These are phyloP conservation scores for Aciculosporium take DNA, from an alignment of 2,329 filamentous ascomycete species.

Conservation along the genomic window DNA sequence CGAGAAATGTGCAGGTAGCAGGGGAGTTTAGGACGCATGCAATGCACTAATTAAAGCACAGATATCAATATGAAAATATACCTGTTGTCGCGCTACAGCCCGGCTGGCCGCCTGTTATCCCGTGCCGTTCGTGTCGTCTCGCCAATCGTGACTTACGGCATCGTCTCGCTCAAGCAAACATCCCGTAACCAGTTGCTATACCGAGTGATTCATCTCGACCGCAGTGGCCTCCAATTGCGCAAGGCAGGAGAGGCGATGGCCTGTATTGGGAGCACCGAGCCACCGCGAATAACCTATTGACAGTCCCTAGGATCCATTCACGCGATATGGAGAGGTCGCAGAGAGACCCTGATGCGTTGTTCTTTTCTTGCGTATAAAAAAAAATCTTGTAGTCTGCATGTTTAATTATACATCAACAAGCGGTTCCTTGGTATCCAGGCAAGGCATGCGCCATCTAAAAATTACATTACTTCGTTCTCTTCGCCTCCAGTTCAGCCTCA, in stretches of 20 bases:
- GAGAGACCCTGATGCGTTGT: too few species aligned
- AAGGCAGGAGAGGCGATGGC: background rate
- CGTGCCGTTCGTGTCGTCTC: background rate
- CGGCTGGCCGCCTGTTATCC: background rate
- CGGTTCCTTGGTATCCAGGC: background rate
- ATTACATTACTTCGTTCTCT: conserved; percentile 33
- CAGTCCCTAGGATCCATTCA: too few species aligned
- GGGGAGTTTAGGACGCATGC: too few species aligned
- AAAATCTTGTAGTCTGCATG: background rate
- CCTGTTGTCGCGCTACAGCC: background rate
- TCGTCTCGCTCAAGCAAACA: background rate
- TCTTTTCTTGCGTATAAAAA: too few species aligned
- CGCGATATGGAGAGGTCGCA: too few species aligned
- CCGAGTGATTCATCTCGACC: background rate
- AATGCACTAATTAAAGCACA: background rate
- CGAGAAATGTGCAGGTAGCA: too few species aligned
- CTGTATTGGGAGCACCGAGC: background rate
- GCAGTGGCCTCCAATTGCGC: background rate
- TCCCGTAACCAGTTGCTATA: background rate
- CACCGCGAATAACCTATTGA: too few species aligned
- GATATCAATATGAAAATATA: too few species aligned
- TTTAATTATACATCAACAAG: background rate
- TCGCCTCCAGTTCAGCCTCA: conserved; percentile 42
- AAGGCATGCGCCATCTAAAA: background rate
- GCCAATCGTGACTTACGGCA: background rate